These are phyloP conservation scores for Amphirosellinia nigrospora DNA, from an alignment of 495 filamentous ascomycete species.

Conservation along the genomic window DNA sequence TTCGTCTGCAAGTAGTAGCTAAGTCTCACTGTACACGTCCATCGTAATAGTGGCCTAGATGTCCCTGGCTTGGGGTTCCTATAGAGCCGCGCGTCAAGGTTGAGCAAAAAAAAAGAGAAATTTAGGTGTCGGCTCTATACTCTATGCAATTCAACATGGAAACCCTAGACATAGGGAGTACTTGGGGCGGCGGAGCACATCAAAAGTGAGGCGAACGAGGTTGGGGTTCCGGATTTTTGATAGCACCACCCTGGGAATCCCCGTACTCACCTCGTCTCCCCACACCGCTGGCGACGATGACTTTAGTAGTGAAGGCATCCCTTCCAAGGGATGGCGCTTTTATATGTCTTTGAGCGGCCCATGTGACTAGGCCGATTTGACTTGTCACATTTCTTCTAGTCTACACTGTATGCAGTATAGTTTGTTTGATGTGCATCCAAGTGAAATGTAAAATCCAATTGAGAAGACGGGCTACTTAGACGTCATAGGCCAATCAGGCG, in stretches of 20 bases:
- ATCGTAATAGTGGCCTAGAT: background rate
- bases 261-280: background rate
- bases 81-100: constrained; percentile 4
- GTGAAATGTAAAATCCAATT: background rate
- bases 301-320: constrained; percentile 3
- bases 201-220: constrained; percentile 21
- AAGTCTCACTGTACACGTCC: background rate
- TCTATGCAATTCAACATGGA: too few relatives aligned
- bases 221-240: constrained; percentile 5
- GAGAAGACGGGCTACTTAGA: background rate
- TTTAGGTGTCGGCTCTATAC: background rate
- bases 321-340: background rate
- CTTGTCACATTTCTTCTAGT: background rate
- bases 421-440: constrained; percentile 3
- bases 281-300: background rate
- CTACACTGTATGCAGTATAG: background rate
- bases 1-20: background rate
- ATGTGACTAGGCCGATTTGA: background rate
- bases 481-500: background rate
- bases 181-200: too few relatives aligned
- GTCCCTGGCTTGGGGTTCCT: too few relatives aligned
- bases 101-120: background rate
- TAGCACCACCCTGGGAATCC: constrained; percentile 1
- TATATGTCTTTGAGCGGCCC: background rate
- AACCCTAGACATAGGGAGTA: too few relatives aligned